These are phyloP conservation scores for Coemansia sp. DNA, from an alignment of 192 early-diverging fungal genomes.

Conservation along the genomic window DNA sequence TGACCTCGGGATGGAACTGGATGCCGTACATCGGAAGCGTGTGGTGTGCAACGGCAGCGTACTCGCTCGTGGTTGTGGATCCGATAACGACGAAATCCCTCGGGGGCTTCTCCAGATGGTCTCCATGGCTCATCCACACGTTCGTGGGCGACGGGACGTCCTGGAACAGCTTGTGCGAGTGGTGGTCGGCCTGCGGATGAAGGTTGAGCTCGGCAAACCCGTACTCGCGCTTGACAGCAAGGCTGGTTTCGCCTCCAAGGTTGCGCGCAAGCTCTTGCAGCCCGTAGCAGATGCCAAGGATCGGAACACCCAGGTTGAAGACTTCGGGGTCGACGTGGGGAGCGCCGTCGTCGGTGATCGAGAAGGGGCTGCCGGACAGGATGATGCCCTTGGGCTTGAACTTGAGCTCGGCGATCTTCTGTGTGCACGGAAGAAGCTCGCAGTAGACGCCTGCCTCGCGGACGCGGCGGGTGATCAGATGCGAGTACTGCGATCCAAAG, in stretches of 20 bases:
- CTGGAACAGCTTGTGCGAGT: conserved; percentile 67
- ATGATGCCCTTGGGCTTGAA: conserved; percentile 97
- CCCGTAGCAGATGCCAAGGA: conserved; percentile 98
- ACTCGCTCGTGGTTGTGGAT: conserved; percentile 83
- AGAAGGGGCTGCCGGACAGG: conserved; percentile 95
- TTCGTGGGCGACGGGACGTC: conserved; percentile 60
- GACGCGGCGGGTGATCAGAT: conserved; percentile 94
- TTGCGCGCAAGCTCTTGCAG: conserved; percentile 94
- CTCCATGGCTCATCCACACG: conserved; percentile 99
- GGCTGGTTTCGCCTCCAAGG: conserved; percentile 75
- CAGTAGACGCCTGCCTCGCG: conserved; percentile 98
- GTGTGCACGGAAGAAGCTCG: conserved; percentile 96
- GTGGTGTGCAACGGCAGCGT: conserved; percentile 82
- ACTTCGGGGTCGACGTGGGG: conserved; percentile 92
- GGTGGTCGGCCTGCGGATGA: conserved; percentile 61
- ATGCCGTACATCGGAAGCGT: conserved; percentile 87
- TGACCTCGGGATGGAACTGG: conserved; percentile 99
- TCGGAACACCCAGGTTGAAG: conserved; percentile 84
- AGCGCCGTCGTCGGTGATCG: conserved; percentile 91
- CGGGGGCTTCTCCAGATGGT: conserved; percentile 83
- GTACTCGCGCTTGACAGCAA: conserved; percentile 88
- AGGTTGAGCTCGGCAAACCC: conserved; percentile 83
- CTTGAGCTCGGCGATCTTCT: conserved; percentile 87
- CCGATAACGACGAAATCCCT: conserved; percentile 83
- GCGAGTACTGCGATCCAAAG: conserved; percentile 99